Base-by-base conservation (phyloP, 768 basidiomycete genomes). In the Tephrocybe sp. region DNA sequence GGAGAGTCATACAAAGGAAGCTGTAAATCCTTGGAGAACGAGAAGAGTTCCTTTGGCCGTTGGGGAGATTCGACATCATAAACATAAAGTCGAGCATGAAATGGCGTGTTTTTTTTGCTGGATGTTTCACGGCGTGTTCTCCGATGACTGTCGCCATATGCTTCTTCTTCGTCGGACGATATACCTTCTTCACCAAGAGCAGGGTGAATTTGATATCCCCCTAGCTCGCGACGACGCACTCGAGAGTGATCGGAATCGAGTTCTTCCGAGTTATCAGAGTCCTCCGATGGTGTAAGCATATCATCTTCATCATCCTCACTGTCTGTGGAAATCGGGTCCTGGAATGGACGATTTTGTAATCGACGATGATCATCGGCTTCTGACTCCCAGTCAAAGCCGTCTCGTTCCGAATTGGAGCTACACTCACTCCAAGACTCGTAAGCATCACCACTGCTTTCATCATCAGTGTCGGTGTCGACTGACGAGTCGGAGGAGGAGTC, bases 351-450 rank as follows among this genome's bases (percentile, higher is more conserved):
- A n/a, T n/a, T n/a, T n/a, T 44, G 43, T 28, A 30, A 28, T 26
- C 8, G 25, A 30, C 12, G 15, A 8, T 17, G 34, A 36, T 36
- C 14, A n/a, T 44, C 43, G n/a, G 24, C 4, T 3, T 30, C 43
- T 5, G n/a, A n/a, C n/a, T 44, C 43, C 15, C n/a, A 26, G 28
- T 44, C 43, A 44, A 44, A 44, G 30, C 43, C 11, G 26, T 44
- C 25, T 9, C n/a, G 6, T 2, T 10, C 43, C 7, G 1, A 44
- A 28, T 44, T 26, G 25, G 43, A 44, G 43, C 43, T 44, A 32
- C 43, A 44, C 17, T 44, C 43, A 32, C 43, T 44, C 43, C 43
- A 44, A n/a, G 43, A 44, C 30, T 44, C 43, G 25, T 44, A 44
- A 15, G 43, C 43, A 18, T 44, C 43, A 18, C 43, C 43, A 20